A percentile compares a stretch with the other conserved stretches of the same genome.
Conservation (phyloP, 202 grass and related monocot species). For the Zoysia matrella region DNA sequence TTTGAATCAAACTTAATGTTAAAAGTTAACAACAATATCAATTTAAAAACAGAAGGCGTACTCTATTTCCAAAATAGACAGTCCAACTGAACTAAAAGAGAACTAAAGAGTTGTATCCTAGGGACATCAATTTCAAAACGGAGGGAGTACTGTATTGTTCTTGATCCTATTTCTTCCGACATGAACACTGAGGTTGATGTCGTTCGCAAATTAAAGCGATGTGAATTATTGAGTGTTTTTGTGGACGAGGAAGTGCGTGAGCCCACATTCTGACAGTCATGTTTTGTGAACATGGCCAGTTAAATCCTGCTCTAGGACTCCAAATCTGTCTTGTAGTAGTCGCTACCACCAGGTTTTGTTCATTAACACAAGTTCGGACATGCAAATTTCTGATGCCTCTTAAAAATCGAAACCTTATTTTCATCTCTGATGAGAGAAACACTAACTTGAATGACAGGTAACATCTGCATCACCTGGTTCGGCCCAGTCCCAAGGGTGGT, state of each 20-base stretch:
- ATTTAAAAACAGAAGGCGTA: no score
- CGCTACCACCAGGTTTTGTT: neutral
- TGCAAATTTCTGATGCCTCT: neutral
- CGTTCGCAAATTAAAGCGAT: no score
- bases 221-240: neutral
- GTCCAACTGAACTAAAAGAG: no score
- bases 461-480: constrained; percentile 65
- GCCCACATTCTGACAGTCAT: neutral
- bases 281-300: neutral
- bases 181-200: no score
- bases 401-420: neutral
- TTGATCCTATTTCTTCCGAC: neutral
- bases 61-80: no score
- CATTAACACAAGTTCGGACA: neutral
- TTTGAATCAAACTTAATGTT: no score
- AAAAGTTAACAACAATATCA: no score
- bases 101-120: no score
- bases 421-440: neutral
- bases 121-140: no score
- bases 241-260: neutral
- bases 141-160: neutral
- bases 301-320: neutral
- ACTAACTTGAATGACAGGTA: constrained; percentile 45
- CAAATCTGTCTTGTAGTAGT: neutral
- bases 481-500: constrained; percentile 54